Evolutionary conservation across 2,329 filamentous ascomycete genomes (phyloP), one percentile per base, ranked within the genome.

Genomic region (Ophiostoma ulmi): DNA sequence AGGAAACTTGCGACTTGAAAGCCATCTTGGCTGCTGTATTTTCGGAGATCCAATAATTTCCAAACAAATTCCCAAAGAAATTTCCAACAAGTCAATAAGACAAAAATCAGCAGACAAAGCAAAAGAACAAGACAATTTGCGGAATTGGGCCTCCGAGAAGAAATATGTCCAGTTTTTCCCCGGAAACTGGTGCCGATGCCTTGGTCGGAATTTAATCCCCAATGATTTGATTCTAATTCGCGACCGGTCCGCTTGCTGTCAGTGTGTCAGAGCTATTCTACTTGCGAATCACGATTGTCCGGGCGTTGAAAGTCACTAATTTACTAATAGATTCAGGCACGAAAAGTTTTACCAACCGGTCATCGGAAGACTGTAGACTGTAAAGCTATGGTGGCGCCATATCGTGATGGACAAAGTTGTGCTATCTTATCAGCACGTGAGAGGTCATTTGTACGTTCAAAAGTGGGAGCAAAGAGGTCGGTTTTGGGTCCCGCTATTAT

Each of bases 1-100:
- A 65, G 17, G 68, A 64, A n/a, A 72, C 66, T 22, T 63, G 72
- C 35, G 63, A 31, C 63, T 69, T 71, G 58, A 72, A 70, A 6
- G 71, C 68, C 72, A 73, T 73, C 20, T 31, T 69, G 5, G 65
- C 35, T 20, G 7, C 4, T 10, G 20, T 13, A 22, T 17, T 44
- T 8, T 31, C 3, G 31, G 35, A 44, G n/a, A 48, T 48, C 44
- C 44, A 48, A 48, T 65, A 38, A 41, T 38, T 22, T 31, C 52
- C 22, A 58, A 58, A n/a, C 17, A 48, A 48, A n/a, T 39, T 7
- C 8, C 44, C 44, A 48, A 48, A 48, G 20, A 13, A 48, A 48
- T 8, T 20, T n/a, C 44, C 5, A 48, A 48, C 20, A 48, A 7
- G 17, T 17, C 13, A 44, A 17, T 0, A 48, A n/a, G 44, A 48